Percentiles rank a stretch among this genome's conserved stretches.
Conservation (phyloP, 2,329 filamentous ascomycete species). For the Ambrosiella cleistominuta region DNA sequence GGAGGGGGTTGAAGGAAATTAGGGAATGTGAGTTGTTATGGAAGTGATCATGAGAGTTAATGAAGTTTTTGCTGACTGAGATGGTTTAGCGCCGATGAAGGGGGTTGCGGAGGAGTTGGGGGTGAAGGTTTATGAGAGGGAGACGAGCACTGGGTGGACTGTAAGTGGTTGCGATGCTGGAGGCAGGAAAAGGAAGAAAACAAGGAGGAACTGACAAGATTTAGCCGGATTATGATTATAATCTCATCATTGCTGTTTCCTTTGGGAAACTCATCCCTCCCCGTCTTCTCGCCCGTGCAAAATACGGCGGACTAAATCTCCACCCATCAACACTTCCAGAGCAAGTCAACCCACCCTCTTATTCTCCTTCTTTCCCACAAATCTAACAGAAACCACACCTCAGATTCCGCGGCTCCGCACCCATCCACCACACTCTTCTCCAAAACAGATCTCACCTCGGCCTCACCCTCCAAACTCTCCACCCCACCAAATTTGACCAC, state of each 20-base stretch:
- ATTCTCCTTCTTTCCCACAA: not conserved
- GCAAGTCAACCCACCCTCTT: conserved; percentile 25
- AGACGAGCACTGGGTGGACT: conserved; percentile 70
- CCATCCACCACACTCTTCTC: conserved; percentile 71
- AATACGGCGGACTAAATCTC: conserved; percentile 80
- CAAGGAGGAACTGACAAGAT: not conserved
- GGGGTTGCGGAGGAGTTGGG: conserved; percentile 42
- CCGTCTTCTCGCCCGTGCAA: conserved; percentile 49
- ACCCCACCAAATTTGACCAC: conserved; percentile 58
- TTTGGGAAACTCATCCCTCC: conserved; percentile 81
- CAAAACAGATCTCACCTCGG: conserved; percentile 44
- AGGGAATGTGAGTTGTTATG: conserved; percentile 28
- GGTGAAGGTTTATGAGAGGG: conserved; percentile 53
- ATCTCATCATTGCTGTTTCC: conserved; percentile 80
- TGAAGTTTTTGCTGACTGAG: not conserved
- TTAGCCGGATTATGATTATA: conserved; percentile 42
- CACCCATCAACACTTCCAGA: conserved; percentile 84
- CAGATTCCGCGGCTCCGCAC: conserved; percentile 69
- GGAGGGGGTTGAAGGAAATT: conserved; percentile 54
- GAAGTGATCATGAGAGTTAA: not conserved
- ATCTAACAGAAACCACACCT: conserved; percentile 4
- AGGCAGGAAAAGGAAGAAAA: not conserved
- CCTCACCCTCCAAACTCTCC: conserved; percentile 72
- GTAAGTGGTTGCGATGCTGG: conserved; percentile 26
- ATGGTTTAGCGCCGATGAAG: conserved; percentile 47